These are phyloP conservation scores for Huntiella decipiens DNA, from an alignment of 2,329 filamentous ascomycete genomes.

Conservation along the genomic window DNA sequence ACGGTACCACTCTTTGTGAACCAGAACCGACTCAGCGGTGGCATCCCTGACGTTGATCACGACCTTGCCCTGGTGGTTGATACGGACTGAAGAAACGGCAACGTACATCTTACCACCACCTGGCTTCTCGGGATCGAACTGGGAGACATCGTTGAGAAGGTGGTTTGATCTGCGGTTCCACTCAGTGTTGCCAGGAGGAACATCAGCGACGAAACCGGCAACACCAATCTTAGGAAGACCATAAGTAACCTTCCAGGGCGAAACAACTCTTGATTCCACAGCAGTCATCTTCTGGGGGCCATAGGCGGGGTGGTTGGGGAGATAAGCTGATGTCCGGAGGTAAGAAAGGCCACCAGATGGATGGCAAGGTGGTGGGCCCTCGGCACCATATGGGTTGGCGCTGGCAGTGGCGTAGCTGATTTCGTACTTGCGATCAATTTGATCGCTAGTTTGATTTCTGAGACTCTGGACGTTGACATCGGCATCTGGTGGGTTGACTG, in stretches of 20 bases:
- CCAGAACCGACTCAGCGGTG: constrained; percentile 20
- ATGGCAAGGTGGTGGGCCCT: constrained; percentile 40
- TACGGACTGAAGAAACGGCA: constrained; percentile 23
- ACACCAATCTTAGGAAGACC: constrained; percentile 29
- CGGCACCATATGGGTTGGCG: constrained; percentile 27
- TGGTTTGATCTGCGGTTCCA: constrained; percentile 19
- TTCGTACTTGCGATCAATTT: background rate
- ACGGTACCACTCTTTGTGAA: constrained; percentile 27
- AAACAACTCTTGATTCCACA: constrained; percentile 31
- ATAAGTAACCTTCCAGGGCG: constrained; percentile 22
- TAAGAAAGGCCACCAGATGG: constrained; percentile 45
- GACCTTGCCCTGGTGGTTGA: constrained; percentile 33
- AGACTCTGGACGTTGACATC: constrained; percentile 11
- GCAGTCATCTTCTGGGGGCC: constrained; percentile 36
- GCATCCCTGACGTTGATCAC: constrained; percentile 25
- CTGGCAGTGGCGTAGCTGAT: background rate
- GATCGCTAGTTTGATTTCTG: constrained; percentile 6
- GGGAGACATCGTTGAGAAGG: background rate
- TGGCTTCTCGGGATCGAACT: constrained; percentile 25
- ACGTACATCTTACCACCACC: constrained; percentile 39
- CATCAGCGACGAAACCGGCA: constrained; percentile 32
- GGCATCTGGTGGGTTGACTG: constrained; percentile 22
- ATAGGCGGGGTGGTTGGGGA: constrained; percentile 42
- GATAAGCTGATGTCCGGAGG: constrained; percentile 33
- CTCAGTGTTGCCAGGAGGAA: constrained; percentile 23